Evolutionary conservation across 352 stramenopile species (phyloP).

Genomic region (Pythium sp.): DNA sequence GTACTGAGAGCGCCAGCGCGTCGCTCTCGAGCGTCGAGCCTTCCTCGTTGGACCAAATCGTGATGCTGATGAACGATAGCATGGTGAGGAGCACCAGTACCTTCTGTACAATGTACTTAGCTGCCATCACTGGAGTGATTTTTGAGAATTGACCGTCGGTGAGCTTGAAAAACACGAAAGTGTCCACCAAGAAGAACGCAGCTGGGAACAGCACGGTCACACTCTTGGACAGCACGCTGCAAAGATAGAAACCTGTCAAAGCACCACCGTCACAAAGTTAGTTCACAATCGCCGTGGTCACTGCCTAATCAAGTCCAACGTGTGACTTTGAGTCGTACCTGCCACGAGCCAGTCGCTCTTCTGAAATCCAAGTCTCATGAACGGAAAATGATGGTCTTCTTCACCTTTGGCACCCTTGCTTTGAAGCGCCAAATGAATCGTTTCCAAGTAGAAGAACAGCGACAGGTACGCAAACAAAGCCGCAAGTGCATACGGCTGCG

Average conservation of each 20-base stretch:
- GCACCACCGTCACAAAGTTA: neutral
- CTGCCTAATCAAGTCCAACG: no score
- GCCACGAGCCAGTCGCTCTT: neutral
- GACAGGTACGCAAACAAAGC: conserved; percentile 49
- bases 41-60: conserved; percentile 38
- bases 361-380: neutral
- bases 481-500: conserved; percentile 60
- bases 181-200: conserved; percentile 7
- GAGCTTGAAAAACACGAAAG: neutral
- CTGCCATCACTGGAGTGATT: neutral
- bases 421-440: neutral
- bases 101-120: neutral
- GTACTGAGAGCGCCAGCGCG: conserved; percentile 27
- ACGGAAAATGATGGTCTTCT: neutral
- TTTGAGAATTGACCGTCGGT: neutral
- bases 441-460: conserved; percentile 28
- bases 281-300: no score
- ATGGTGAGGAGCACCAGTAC: neutral
- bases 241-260: conserved; percentile 10
- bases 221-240: conserved; percentile 16
- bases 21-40: conserved; percentile 32
- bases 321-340: neutral
- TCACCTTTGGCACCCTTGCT: neutral
- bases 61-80: conserved; percentile 31
- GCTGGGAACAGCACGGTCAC: conserved; percentile 8